phyloP scores from a whole-genome alignment of 805 yeast species.

The Spencermartinsiella europaea region DNA sequence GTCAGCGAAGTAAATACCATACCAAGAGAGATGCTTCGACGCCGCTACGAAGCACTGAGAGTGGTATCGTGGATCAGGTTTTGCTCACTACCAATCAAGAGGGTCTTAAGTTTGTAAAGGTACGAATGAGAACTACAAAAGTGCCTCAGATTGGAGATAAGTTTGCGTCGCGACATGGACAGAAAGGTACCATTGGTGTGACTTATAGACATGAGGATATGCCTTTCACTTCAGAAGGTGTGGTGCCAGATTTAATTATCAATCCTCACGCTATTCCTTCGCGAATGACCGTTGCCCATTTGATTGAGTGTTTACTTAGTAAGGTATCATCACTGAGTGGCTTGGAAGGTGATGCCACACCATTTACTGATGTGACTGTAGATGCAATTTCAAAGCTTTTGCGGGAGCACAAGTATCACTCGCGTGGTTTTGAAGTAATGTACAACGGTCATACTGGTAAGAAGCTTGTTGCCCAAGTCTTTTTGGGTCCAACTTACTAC shows the following conservation, averaged over 20 bases:
- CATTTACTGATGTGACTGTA: conserved; percentile 96
- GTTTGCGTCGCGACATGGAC: conserved; percentile 99
- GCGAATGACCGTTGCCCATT: conserved; percentile 99
- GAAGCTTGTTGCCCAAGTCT: conserved; percentile 94
- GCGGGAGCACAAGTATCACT: conserved; percentile 94
- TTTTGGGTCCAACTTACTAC: conserved; percentile 99
- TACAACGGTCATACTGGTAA: conserved; percentile 99
- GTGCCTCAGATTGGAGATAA: conserved; percentile 99
- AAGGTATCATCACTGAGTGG: conserved; percentile 95
- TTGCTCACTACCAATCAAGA: conserved; percentile 95
- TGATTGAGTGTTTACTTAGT: conserved; percentile 94
- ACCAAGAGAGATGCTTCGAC: conserved; percentile 99
- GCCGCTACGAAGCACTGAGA: conserved; percentile 92
- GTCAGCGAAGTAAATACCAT: conserved; percentile 97
- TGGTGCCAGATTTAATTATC: conserved; percentile 95
- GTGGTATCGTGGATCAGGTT: conserved; percentile 98
- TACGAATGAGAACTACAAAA: conserved; percentile 98
- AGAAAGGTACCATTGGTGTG: conserved; percentile 99
- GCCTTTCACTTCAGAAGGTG: conserved; percentile 95
- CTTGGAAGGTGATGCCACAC: conserved; percentile 98
- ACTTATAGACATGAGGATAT: conserved; percentile 97
- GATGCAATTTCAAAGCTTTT: conserved; percentile 90
- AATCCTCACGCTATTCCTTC: conserved; percentile 99
- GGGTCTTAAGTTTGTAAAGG: conserved; percentile 95
- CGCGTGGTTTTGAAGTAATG: conserved; percentile 98